Percentiles rank a stretch among this genome's conserved stretches.
Evolutionary conservation across 352 stramenopile genomes (phyloP).

Genomic region (Phytophthora multivora): DNA sequence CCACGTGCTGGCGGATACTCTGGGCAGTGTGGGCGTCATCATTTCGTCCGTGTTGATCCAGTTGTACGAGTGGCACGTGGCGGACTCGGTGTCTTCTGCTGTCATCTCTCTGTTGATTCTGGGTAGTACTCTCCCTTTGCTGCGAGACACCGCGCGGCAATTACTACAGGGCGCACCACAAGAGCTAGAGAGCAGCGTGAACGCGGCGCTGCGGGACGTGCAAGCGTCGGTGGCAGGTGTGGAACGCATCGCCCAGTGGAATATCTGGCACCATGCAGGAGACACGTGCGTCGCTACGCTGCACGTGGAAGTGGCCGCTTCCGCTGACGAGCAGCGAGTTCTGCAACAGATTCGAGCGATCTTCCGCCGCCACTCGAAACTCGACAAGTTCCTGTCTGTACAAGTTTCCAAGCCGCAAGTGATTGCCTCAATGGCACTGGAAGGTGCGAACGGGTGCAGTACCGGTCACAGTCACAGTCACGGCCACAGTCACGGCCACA

Average conservation of each 20-base stretch:
- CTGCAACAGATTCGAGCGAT: slow-evolving; percentile 55
- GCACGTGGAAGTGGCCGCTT: slow-evolving; percentile 55
- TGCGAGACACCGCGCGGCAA: slow-evolving; percentile 77
- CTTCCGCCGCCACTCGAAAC: slow-evolving; percentile 40
- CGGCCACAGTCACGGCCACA: slow-evolving; percentile 27
- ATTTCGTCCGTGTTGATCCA: slow-evolving; percentile 87
- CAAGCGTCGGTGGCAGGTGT: slow-evolving; percentile 49
- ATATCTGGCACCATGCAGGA: slow-evolving; percentile 78
- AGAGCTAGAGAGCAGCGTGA: slow-evolving; percentile 53
- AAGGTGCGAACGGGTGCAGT: slow-evolving; percentile 25
- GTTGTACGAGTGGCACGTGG: slow-evolving; percentile 82
- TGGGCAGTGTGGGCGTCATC: slow-evolving; percentile 91
- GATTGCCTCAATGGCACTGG: slow-evolving; percentile 7
- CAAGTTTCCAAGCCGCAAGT: slow-evolving; percentile 61
- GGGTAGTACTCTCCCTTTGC: slow-evolving; percentile 76
- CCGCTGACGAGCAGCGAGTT: slow-evolving; percentile 59
- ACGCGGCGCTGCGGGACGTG: slow-evolving; percentile 54
- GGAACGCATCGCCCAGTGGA: slow-evolving; percentile 59
- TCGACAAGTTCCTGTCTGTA: slow-evolving; percentile 66
- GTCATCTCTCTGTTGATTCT: slow-evolving; percentile 87
- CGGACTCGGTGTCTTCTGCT: slow-evolving; percentile 82
- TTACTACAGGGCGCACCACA: slow-evolving; percentile 71
- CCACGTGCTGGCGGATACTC: slow-evolving; percentile 88
- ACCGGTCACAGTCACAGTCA: slow-evolving; percentile 20
- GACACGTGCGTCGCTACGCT: slow-evolving; percentile 63